Evolutionary conservation across 176 grass and related monocot species (phyloP).

Genomic region (barley (Hordeum vulgare)): MorexV3_pseudomolecules_assembly NC_058522.1:582162389-582162888

Average conservation of each 20-base stretch:
- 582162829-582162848: not conserved
- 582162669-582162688: constrained; percentile 76
- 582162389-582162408: constrained; percentile 74
- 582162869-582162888: not conserved
- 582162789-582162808: too few relatives aligned
- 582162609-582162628: constrained; percentile 63
- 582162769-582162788: not conserved
- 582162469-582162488: constrained; percentile 85
- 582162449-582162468: constrained; percentile 84
- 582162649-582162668: constrained; percentile 49
- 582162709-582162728: constrained; percentile 15
- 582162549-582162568: constrained; percentile 83
- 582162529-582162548: constrained; percentile 95
- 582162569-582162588: constrained; percentile 62
- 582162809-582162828: not conserved
- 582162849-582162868: not conserved
- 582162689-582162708: constrained; percentile 70
- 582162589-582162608: constrained; percentile 43
- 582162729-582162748: not conserved
- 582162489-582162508: constrained; percentile 84
- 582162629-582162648: constrained; percentile 54
- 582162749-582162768: not conserved
- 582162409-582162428: constrained; percentile 98
- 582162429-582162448: constrained; percentile 93
- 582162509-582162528: constrained; percentile 98